A percentile compares a stretch with the other conserved stretches of the same genome.
These are phyloP conservation scores for Penicillium riverlandense DNA, from an alignment of 495 filamentous ascomycete genomes.

Conservation along the genomic window DNA sequence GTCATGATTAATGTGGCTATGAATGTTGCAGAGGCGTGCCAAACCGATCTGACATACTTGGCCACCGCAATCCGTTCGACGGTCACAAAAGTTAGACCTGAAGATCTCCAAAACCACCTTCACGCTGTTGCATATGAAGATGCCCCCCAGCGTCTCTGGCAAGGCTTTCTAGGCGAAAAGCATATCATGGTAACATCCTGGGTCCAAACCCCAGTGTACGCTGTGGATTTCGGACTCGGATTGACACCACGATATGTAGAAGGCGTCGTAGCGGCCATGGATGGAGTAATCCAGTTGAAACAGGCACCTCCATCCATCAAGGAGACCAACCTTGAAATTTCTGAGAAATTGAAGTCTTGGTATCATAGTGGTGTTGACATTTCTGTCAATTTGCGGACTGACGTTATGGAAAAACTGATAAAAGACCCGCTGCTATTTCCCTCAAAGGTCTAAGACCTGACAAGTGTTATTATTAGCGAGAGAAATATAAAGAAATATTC, in stretches of 20 bases:
- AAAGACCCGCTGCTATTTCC: too few relatives aligned
- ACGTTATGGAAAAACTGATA: too few relatives aligned
- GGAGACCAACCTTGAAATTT: too few relatives aligned
- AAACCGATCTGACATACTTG: background rate
- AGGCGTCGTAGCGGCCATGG: slow-evolving; percentile 14
- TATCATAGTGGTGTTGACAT: too few relatives aligned
- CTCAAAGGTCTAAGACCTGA: too few relatives aligned
- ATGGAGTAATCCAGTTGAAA: slow-evolving; percentile 20
- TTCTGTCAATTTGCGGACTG: too few relatives aligned
- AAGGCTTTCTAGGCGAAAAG: slow-evolving; percentile 21
- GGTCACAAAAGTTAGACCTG: slow-evolving; percentile 9
- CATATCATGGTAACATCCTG: slow-evolving; percentile 27
- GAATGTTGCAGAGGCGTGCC: slow-evolving; percentile 3
- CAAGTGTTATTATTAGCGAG: too few relatives aligned
- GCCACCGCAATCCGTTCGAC: slow-evolving; percentile 19
- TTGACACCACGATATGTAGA: slow-evolving; percentile 14
- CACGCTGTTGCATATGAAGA: slow-evolving; percentile 22
- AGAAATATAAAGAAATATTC: too few relatives aligned
- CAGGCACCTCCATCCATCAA: slow-evolving; percentile 13
- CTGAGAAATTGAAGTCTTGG: too few relatives aligned
- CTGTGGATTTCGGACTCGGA: slow-evolving; percentile 20
- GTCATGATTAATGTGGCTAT: slow-evolving; percentile 21
- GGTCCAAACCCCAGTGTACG: slow-evolving; percentile 19
- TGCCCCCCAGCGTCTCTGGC: slow-evolving; percentile 27
- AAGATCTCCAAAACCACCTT: slow-evolving; percentile 14